phyloP scores from a whole-genome alignment of 495 filamentous ascomycete genomes.

The Penicillium malachiteum region DNA sequence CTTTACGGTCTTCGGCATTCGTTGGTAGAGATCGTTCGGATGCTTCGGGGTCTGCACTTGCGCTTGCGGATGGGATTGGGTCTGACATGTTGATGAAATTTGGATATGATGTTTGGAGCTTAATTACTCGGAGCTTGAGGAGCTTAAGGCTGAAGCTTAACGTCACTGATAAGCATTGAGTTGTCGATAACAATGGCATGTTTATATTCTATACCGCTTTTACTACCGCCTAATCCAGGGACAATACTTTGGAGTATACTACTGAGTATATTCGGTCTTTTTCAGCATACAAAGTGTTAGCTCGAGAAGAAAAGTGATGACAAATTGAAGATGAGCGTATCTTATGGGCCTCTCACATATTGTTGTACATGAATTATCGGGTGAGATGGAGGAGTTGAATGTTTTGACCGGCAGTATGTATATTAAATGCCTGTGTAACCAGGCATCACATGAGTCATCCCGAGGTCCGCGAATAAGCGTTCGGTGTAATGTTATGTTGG shows the following conservation, averaged over 20 bases:
- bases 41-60: slow-evolving; percentile 64
- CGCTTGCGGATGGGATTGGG: slow-evolving; percentile 67
- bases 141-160: background rate
- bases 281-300: too few relatives aligned
- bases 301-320: too few relatives aligned
- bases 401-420: too few relatives aligned
- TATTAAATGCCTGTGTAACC: background rate
- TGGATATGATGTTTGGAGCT: background rate
- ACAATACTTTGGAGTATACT: too few relatives aligned
- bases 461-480: slow-evolving; percentile 26
- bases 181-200: slow-evolving; percentile 2
- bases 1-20: slow-evolving; percentile 85
- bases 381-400: too few relatives aligned
- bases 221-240: too few relatives aligned
- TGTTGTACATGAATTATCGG: too few relatives aligned
- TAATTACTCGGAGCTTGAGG: background rate
- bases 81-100: slow-evolving; percentile 45
- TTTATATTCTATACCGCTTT: background rate
- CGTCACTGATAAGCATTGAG: slow-evolving; percentile 14
- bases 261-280: too few relatives aligned
- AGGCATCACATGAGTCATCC: slow-evolving; percentile 25
- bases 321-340: too few relatives aligned
- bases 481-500: background rate
- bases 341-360: too few relatives aligned
- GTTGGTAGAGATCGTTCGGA: slow-evolving; percentile 57